Conservation (phyloP, 345 rosid genomes). For the Durio zibethinus region DNA sequence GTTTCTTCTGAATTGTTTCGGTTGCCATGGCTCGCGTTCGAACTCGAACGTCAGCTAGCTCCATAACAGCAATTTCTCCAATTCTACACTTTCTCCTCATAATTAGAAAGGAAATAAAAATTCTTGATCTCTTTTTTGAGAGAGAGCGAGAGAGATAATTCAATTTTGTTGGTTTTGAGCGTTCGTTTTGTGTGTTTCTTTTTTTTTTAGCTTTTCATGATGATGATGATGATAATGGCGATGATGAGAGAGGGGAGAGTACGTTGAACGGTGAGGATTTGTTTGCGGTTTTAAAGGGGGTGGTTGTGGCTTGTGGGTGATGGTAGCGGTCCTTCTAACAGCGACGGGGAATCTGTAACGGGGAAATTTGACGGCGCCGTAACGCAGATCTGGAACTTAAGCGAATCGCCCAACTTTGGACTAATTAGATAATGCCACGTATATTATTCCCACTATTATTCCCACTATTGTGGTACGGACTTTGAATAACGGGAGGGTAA, state of each 20-base stretch:
- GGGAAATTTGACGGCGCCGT: conserved; percentile 88
- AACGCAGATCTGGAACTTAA: conserved; percentile 26
- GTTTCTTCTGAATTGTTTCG: conserved; percentile 11
- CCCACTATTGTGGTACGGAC: neutral
- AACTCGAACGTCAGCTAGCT: conserved; percentile 34
- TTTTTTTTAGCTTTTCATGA: conserved; percentile 11
- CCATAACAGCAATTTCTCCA: conserved; percentile 30
- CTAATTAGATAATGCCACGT: conserved; percentile 30
- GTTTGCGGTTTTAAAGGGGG: conserved; percentile 14
- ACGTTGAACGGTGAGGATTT: conserved; percentile 42
- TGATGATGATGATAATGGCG: conserved; percentile 17
- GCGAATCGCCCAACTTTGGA: conserved; percentile 19
- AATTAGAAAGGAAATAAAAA: neutral
- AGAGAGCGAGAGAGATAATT: neutral
- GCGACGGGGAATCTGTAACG: conserved; percentile 63
- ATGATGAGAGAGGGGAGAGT: conserved; percentile 8
- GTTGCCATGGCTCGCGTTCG: conserved; percentile 20
- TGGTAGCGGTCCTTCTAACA: conserved; percentile 46
- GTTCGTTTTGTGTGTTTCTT: neutral
- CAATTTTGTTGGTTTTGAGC: neutral
- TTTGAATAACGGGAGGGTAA: neutral
- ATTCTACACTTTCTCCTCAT: conserved; percentile 43
- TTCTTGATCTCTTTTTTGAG: neutral
- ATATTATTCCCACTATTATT: neutral
- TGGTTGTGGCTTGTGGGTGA: conserved; percentile 5